Evolutionary conservation across 345 rosid species (phyloP), one percentile per base, ranked within the genome.

Genomic region (Abelmoschus esculentus): DNA sequence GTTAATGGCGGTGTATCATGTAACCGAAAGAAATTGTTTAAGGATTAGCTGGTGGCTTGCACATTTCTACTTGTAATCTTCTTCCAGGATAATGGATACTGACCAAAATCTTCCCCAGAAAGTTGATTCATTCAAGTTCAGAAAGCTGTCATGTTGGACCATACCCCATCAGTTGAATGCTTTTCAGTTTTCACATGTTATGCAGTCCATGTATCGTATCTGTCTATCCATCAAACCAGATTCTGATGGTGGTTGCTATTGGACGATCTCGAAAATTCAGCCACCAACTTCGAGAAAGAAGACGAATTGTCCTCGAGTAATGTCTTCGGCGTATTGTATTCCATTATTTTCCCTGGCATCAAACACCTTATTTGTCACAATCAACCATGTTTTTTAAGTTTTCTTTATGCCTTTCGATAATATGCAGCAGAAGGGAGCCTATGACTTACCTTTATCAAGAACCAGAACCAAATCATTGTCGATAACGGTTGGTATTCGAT

Each of bases 381-480:
- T 64, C 40, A 53, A 32, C 29, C 9, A 14, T 31, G 70, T 31
- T 31, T 38, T 15, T 31, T 9, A 7, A 47, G n/a, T 31, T 31
- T 22, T 28, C 9, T 14, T 57, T 12, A 57, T 57, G 61, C 61
- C 28, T 4, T 22, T 22, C 26, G 61, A 11, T 56, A 26, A 22
- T 56, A 11, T 26, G 61, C n/a, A 26, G 61, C n/a, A 26, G 61
- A 26, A 26, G 60, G 1, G 31, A 19, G 60, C 13, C 60, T 56
- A 10, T 56, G 9, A 38, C 64, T 73, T 82, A 89, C 98, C 97
- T 66, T 87, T 83, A 40, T 87, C 87, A 8, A 90, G 98, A 75
- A 90, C 98, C 67, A 93, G 77, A 71, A 93, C 88, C 78, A 86
- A 72, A 84, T 90, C 96, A 73, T 90, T 89, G 80, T 90, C 97